phyloP scores from a whole-genome alignment of 768 basidiomycete genomes.

The Trametes meyenii region DNA sequence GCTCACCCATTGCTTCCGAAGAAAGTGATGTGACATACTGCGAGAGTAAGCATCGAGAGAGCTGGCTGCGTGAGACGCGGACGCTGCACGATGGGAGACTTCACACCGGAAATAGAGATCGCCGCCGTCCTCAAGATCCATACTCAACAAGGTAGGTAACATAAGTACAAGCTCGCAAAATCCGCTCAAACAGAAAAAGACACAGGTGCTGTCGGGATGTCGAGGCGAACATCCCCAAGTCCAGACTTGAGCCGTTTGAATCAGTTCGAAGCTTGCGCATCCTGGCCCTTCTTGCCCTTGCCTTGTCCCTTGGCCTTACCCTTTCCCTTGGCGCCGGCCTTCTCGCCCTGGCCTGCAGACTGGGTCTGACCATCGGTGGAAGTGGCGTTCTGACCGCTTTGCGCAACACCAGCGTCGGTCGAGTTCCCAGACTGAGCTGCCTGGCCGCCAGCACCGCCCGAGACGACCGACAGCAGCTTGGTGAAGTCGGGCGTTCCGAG shows the following conservation, averaged over 20 bases:
- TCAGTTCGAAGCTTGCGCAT: conserved; percentile 1
- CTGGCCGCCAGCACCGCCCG: conserved; percentile 4
- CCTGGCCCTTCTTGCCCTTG: conserved; percentile 4
- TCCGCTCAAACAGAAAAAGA: neutral
- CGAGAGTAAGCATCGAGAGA: neutral
- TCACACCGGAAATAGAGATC: conserved; percentile 1
- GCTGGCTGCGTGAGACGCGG: neutral
- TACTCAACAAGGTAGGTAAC: neutral
- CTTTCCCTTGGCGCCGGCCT: neutral
- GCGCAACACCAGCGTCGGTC: neutral
- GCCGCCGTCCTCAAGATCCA: conserved; percentile 4
- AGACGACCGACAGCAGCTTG: conserved; percentile 23
- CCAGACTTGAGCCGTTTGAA: neutral
- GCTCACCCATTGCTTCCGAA: neutral
- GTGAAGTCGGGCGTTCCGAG: conserved; percentile 67
- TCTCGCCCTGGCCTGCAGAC: neutral
- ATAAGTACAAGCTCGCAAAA: neutral
- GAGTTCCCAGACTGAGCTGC: neutral
- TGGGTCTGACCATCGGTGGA: neutral
- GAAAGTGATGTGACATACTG: neutral
- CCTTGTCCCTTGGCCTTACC: neutral
- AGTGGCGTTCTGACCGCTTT: neutral
- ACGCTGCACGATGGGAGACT: neutral
- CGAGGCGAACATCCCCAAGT: too few relatives aligned
- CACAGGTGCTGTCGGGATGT: neutral